phyloP scores from a whole-genome alignment of 1,284 basidiomycete species.

The Puccinia horiana region DNA sequence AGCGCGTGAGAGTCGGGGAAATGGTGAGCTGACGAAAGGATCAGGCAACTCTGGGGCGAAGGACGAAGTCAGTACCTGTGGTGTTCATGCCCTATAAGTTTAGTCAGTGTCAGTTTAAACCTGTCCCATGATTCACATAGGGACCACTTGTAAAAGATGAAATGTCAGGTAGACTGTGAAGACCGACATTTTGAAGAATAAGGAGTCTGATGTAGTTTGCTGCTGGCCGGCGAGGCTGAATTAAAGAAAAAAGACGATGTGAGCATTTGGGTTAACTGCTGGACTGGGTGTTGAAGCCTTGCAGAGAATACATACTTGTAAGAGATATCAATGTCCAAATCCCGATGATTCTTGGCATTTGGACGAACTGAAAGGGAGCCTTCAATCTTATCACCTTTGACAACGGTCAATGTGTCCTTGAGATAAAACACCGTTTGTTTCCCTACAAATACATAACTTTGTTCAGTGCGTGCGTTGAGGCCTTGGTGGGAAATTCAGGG shows the following conservation, averaged over 20 bases:
- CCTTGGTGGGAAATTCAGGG: constrained; percentile 66
- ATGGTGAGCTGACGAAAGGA: not conserved
- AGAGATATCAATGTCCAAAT: constrained; percentile 80
- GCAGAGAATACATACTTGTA: constrained; percentile 63
- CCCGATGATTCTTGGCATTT: constrained; percentile 85
- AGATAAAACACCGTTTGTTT: constrained; percentile 98
- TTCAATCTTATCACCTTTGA: constrained; percentile 69
- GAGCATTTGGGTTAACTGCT: not conserved
- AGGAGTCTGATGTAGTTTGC: constrained; percentile 17
- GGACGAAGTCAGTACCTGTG: constrained; percentile 40
- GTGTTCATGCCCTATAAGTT: constrained; percentile 41
- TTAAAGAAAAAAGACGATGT: not conserved
- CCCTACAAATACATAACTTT: constrained; percentile 10
- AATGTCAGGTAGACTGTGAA: not conserved
- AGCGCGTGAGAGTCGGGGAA: not conserved
- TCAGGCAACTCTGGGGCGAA: not conserved
- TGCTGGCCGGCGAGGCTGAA: constrained; percentile 17
- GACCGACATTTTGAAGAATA: constrained; percentile 49
- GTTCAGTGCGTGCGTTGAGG: constrained; percentile 68
- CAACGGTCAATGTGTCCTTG: constrained; percentile 67
- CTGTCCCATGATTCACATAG: constrained; percentile 6
- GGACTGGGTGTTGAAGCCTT: not conserved
- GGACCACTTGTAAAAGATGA: not conserved
- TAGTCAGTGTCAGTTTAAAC: constrained; percentile 47
- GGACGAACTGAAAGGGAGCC: constrained; percentile 77